Evolutionary conservation across 2,329 filamentous ascomycete genomes (phyloP), one percentile per base, ranked within the genome.

Genomic region (Aspergillus floridensis): DNA sequence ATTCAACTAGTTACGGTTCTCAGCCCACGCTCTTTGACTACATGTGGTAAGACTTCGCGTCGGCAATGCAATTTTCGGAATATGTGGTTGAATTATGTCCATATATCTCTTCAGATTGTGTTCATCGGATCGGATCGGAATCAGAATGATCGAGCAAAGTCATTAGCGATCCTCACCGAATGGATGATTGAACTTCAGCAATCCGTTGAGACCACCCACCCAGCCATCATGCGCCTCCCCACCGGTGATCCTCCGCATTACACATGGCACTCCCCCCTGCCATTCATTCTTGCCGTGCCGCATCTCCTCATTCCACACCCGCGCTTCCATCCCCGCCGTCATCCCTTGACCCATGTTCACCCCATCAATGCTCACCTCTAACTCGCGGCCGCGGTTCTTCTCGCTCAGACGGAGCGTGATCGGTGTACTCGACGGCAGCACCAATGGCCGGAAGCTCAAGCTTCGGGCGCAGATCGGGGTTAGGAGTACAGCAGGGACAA

Each of bases 171-270:
- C 81, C 68, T 89, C 88, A 0, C 95, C 95, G 81, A 98, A 98
- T 0, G 93, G 93, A 77, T 96, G 91, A 74, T 99, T 99, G 74
- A 98, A 99, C 79, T 99, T 99, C 67, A 99, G 78, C 70, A 98
- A 74, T 10, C 92, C 91, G 72, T 96, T 99, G 71, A 99, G 77
- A 0, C 95, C 93, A 1, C 93, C 93, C 2, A 99, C 93, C 95
- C 95, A 99, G 19, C 93, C 92, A 74, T 98, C 93, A 69, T 97
- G 92, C 24, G 82, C 80, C 67, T 76, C 80, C 44, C 72, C 76
- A 4, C 83, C 79, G 67, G 81, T 68, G 66, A 78, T 64, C 50
- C 82, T 84, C 49, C 92, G 82, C 70, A 97, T 95, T 32, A 98
- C 90, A 72, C 92, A 96, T 2, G 95, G 95, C 14, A 98, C 93